Evolutionary conservation across 345 rosid species (phyloP), one percentile per base, ranked within the genome.

Genomic region (Salix purpurea): DNA sequence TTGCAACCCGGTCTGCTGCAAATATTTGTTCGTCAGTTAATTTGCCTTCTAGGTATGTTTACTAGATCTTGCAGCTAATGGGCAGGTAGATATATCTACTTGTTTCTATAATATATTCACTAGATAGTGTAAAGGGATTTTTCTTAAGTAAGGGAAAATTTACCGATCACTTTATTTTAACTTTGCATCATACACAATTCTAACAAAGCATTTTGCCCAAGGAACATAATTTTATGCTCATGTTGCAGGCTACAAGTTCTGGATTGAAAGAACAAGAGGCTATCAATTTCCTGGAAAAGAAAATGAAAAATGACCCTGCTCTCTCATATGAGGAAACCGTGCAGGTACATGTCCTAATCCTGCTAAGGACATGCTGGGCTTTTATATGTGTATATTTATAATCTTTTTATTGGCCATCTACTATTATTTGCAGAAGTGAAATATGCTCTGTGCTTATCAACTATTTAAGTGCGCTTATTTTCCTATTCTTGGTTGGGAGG

Each of bases 251-350:
- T 64, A 96, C 99, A 39, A 93, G 99, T 78, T 97, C 97, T 79
- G 99, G 99, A 75, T 86, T 89, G 71, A 96, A 93, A 83, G 99
- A 96, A 76, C 99, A 96, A 83, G 99, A 96, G 85, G 98, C 99
- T 39, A 90, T 96, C 78, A 96, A 92, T 84, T 96, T 96, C 87
- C 81, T 96, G 90, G 99, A 96, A 83, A 96, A 95, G 91, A 95
- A 95, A 83, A 93, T 95, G 99, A 95, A 93, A 86, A 94, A 90
- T 81, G 94, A 93, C 74, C 98, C 96, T 50, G 82, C 90, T 14
- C 91, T 93, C 80, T 79, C 99, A 1, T 96, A 87, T 60, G 92
- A 90, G 60, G 98, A 96, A 88, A 96, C 98, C 1, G 98, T 93
- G 79, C 99, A 96, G 97, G 99, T 92, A 85, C 23, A 26, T 72